phyloP scores from a whole-genome alignment of 306 rosid species.

The Lotus japonicus region DNA sequence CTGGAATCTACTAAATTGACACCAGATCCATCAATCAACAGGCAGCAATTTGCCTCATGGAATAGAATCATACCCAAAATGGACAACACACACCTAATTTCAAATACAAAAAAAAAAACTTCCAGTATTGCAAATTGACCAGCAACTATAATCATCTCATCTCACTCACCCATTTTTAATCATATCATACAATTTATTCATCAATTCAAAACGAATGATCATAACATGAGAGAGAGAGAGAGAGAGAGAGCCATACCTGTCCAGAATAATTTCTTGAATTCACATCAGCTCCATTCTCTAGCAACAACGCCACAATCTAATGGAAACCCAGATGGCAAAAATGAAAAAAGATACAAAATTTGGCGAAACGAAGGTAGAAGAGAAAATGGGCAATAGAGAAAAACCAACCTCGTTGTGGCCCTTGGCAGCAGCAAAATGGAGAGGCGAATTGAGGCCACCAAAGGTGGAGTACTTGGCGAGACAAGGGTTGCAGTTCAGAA shows the following conservation, averaged over 20 bases:
- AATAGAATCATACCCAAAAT: neutral
- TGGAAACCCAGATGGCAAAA: neutral
- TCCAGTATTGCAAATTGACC: neutral
- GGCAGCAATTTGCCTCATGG: neutral
- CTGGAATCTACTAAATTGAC: constrained; percentile 5
- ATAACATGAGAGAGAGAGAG: neutral
- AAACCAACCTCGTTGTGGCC: constrained; percentile 85
- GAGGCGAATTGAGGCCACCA: constrained; percentile 95
- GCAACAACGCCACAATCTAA: constrained; percentile 88
- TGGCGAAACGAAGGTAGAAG: neutral
- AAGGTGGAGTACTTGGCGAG: constrained; percentile 90
- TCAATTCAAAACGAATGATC: neutral
- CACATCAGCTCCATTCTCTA: constrained; percentile 92
- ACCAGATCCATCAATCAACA: constrained; percentile 16
- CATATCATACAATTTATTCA: neutral
- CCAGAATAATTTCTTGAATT: constrained; percentile 97
- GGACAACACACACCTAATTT: neutral
- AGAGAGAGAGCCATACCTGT: constrained; percentile 48
- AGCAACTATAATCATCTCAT: neutral
- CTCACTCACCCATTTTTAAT: neutral
- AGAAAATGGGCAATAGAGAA: neutral
- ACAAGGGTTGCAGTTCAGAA: constrained; percentile 70
- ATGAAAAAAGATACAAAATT: neutral
- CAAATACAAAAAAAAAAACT: constrained; percentile 1
- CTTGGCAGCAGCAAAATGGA: constrained; percentile 90